Evolutionary conservation across 148 eudicot species (phyloP).

Genomic region (Vaccinium vitisidaea): DNA sequence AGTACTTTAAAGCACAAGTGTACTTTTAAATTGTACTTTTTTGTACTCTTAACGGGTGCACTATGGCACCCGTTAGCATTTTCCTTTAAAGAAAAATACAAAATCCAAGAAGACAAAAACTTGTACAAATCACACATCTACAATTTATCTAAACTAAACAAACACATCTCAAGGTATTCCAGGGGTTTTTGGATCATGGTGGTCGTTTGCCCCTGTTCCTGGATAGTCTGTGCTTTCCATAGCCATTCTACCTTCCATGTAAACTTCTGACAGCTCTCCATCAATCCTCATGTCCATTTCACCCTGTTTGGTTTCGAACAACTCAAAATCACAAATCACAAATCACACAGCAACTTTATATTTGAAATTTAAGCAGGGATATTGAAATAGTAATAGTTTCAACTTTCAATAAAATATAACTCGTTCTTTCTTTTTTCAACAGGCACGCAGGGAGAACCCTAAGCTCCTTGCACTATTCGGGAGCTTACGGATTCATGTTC

Average conservation of each 20-base stretch:
- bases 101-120: background rate
- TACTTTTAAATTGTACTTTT: no score
- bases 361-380: background rate
- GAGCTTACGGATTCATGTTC: background rate
- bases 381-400: background rate
- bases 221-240: background rate
- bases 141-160: background rate
- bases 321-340: background rate
- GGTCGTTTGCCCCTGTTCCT: slow-evolving; percentile 14
- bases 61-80: no score
- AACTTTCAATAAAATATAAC: no score
- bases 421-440: background rate
- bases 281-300: background rate
- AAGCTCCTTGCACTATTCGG: background rate
- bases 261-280: background rate
- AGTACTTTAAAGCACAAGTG: no score
- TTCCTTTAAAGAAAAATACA: background rate
- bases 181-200: slow-evolving; percentile 16
- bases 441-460: background rate
- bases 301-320: background rate
- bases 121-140: background rate
- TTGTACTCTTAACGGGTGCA: no score
- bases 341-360: background rate
- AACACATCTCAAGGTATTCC: background rate
- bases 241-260: slow-evolving; percentile 9